Conservation (phyloP, 179 eudicot species). For the Spinacia oleracea region DNA sequence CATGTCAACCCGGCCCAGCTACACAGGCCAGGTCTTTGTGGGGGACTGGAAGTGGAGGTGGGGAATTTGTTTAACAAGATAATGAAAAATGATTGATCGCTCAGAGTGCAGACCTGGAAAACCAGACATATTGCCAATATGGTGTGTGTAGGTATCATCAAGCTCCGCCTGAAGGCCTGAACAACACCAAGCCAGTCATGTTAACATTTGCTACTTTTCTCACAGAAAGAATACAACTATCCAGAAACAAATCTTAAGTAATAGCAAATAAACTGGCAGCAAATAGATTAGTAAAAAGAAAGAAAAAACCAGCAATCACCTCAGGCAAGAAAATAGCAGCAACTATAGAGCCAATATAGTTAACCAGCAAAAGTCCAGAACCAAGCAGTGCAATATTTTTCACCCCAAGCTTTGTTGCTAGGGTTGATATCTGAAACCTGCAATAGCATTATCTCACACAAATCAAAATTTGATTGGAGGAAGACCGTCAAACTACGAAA, state of each 20-base stretch:
- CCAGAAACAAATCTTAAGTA: not conserved
- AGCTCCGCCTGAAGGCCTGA: constrained; percentile 77
- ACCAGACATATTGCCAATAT: constrained; percentile 66
- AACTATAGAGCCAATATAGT: constrained; percentile 73
- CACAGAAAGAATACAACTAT: not conserved
- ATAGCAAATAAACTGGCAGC: not conserved
- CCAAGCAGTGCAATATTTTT: constrained; percentile 93
- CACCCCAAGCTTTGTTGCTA: constrained; percentile 97
- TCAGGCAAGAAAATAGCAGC: constrained; percentile 76
- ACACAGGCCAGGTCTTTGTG: no score
- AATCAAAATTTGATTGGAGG: not conserved
- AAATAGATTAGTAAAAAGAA: not conserved
- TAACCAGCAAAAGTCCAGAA: constrained; percentile 82
- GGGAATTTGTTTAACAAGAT: no score
- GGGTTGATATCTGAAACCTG: constrained; percentile 85
- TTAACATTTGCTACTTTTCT: not conserved
- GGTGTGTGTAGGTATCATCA: constrained; percentile 88
- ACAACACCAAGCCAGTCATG: constrained; percentile 25
- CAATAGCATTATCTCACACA: constrained; percentile 7
- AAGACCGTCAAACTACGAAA: not conserved
- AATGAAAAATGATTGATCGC: constrained; percentile 1
- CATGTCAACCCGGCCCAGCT: no score
- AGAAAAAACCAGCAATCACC: constrained; percentile 41
- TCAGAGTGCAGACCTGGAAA: constrained; percentile 61
- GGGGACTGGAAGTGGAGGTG: no score